A percentile compares a stretch with the other conserved stretches of the same genome.
phyloP scores from a whole-genome alignment of 257 asterid genomes.

The Ehretia macrophylla region DNA sequence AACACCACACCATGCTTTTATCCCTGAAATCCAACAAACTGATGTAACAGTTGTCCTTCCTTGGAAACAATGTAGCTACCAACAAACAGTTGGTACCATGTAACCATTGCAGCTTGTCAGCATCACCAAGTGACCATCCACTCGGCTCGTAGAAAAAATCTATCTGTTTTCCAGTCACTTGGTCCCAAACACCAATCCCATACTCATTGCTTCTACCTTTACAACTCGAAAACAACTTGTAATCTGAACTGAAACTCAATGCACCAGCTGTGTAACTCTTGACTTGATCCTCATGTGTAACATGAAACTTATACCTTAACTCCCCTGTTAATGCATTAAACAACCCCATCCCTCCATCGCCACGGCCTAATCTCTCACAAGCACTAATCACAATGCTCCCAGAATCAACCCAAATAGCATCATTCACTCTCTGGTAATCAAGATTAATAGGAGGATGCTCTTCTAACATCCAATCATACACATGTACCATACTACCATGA shows the following conservation, averaged over 20 bases:
- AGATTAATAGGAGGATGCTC: slow-evolving; percentile 78
- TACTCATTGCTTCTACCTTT: slow-evolving; percentile 86
- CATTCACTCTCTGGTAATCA: slow-evolving; percentile 87
- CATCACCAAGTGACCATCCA: slow-evolving; percentile 90
- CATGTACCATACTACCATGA: slow-evolving; percentile 89
- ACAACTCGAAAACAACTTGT: slow-evolving; percentile 79
- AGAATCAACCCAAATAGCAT: slow-evolving; percentile 67
- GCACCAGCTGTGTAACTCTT: slow-evolving; percentile 87
- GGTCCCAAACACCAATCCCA: slow-evolving; percentile 95
- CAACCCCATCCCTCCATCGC: slow-evolving; percentile 87
- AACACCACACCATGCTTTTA: slow-evolving; percentile 83
- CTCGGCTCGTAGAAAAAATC: slow-evolving; percentile 83
- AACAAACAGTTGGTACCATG: slow-evolving; percentile 60
- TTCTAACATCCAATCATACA: slow-evolving; percentile 87
- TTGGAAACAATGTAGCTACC: slow-evolving; percentile 84
- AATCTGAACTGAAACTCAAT: slow-evolving; percentile 55
- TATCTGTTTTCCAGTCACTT: slow-evolving; percentile 64
- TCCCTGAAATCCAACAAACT: slow-evolving; percentile 80
- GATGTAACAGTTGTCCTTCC: slow-evolving; percentile 83
- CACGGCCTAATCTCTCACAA: slow-evolving; percentile 77
- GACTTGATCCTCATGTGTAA: slow-evolving; percentile 59
- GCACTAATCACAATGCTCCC: slow-evolving; percentile 66
- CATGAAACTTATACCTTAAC: slow-evolving; percentile 58
- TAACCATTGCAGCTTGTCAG: slow-evolving; percentile 84
- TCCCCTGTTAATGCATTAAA: slow-evolving; percentile 61